Evolutionary conservation across 108 stramenopile genomes (phyloP), one percentile per base, ranked within the genome.

Genomic region (Stephanodiscus triporus): DNA sequence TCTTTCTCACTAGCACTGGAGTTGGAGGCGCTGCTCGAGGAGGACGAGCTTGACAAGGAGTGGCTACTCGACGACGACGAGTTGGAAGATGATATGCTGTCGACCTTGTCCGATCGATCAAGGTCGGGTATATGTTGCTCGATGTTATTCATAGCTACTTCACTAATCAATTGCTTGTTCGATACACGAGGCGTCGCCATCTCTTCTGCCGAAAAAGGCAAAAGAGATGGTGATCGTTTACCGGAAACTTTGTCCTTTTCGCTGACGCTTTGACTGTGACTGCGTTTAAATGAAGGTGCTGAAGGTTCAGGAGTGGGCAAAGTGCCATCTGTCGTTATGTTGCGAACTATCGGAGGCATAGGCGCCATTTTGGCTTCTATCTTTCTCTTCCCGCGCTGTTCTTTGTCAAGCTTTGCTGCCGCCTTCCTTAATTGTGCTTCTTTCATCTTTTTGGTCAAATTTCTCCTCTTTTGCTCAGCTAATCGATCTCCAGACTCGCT

Each of bases 1-100:
- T 90, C 88, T 54, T 89, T 89, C 26, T 90, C 88, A 42, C 77
- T 88, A 29, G 86, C 86, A 68, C 83, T 82, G 30, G 73, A 84
- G 48, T 76, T 84, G n/a, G 86, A 87, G 50, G 84, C 81, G 37
- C 87, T 89, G 75, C 89, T 91, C 26, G 89, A 72, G 37, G 75
- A 91, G 26, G 89, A 88, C 11, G 94, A 91, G 68, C 91, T 90
- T 23, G 85, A 87, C 10, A 91, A 92, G 8, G 90, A 91, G 49
- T 85, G 85, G 63, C 88, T 89, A 43, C 78, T 79, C 13, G 85
- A 70, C 26, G 78, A 75, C 2, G 81, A 68, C 11, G 77, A 78
- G 45, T 62, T 76, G 4, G 68, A 70, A 1, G 88, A 87, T 0
- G 89, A 89, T 23, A 81, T 73, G 61, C 74, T 84, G n/a, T 61